A percentile compares a stretch with the other conserved stretches of the same genome.
phyloP scores from a whole-genome alignment of 169 alveolate species.

The Plasmodium gonderi region DNA sequence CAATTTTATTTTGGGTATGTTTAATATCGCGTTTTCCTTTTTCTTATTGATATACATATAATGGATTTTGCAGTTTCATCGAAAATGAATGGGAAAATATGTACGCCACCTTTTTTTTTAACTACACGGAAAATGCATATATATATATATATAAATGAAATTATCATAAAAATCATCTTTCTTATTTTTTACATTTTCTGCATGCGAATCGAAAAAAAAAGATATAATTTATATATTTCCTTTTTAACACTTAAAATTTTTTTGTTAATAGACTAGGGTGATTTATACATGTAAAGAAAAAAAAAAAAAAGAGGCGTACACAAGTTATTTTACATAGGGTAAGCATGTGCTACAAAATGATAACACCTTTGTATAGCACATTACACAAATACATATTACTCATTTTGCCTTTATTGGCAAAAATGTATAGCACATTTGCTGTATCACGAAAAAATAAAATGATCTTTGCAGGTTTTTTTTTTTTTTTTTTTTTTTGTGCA shows the following conservation, averaged over 20 bases:
- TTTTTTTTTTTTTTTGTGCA: background rate
- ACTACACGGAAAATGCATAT: background rate
- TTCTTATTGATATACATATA: background rate
- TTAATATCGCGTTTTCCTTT: background rate
- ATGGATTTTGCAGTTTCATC: background rate
- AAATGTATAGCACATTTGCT: background rate
- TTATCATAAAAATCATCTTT: background rate
- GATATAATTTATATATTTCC: background rate
- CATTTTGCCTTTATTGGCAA: background rate
- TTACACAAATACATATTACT: background rate
- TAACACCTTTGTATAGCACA: background rate
- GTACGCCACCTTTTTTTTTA: background rate
- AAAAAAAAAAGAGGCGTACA: background rate
- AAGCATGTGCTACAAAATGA: background rate
- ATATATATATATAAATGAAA: too few relatives aligned
- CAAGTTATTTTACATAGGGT: background rate
- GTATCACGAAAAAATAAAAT: background rate
- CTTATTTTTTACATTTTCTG: background rate
- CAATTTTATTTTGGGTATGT: background rate
- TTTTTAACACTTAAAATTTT: background rate
- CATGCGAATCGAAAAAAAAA: slow-evolving; percentile 9
- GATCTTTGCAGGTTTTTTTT: background rate
- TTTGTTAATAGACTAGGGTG: slow-evolving; percentile 1
- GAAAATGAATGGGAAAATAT: background rate
- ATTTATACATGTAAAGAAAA: background rate